Evolutionary conservation across 495 filamentous ascomycete genomes (phyloP).

Genomic region (Podospora didyma): DNA sequence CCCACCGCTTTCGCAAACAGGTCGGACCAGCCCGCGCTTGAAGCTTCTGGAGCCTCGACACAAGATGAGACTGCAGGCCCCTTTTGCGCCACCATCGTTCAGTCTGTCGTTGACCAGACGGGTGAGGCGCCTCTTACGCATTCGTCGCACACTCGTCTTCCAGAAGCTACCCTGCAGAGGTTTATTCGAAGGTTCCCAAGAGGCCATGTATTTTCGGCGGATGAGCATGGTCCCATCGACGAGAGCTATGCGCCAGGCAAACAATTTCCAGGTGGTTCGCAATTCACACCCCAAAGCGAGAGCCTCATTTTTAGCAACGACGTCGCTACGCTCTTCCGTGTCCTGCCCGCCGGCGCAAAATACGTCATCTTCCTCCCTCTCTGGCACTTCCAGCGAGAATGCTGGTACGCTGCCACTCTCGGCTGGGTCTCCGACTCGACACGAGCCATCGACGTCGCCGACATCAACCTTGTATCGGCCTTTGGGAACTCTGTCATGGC

Average conservation of each 20-base stretch:
- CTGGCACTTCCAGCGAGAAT: slow-evolving; percentile 64
- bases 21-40: slow-evolving; percentile 8
- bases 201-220: slow-evolving; percentile 40
- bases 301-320: slow-evolving; percentile 9
- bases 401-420: slow-evolving; percentile 68
- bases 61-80: slow-evolving; percentile 9
- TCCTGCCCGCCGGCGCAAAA: slow-evolving; percentile 39
- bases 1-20: slow-evolving; percentile 26
- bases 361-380: slow-evolving; percentile 59
- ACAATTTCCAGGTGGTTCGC: slow-evolving; percentile 3
- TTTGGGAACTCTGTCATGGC: slow-evolving; percentile 61
- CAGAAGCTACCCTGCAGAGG: slow-evolving; percentile 31
- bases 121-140: slow-evolving; percentile 1
- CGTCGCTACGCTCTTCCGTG: slow-evolving; percentile 21
- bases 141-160: slow-evolving; percentile 21
- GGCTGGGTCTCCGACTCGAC: slow-evolving; percentile 53
- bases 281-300: neutral
- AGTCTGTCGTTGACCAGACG: slow-evolving; percentile 10
- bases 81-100: slow-evolving; percentile 22
- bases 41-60: neutral
- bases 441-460: slow-evolving; percentile 41
- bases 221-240: slow-evolving; percentile 33
- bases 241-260: slow-evolving; percentile 21
- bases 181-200: slow-evolving; percentile 35
- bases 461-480: slow-evolving; percentile 39